A percentile compares a stretch with the other conserved stretches of the same genome.
Conservation (phyloP, 2,329 filamentous ascomycete species). For the Penicillium expansum region DNA sequence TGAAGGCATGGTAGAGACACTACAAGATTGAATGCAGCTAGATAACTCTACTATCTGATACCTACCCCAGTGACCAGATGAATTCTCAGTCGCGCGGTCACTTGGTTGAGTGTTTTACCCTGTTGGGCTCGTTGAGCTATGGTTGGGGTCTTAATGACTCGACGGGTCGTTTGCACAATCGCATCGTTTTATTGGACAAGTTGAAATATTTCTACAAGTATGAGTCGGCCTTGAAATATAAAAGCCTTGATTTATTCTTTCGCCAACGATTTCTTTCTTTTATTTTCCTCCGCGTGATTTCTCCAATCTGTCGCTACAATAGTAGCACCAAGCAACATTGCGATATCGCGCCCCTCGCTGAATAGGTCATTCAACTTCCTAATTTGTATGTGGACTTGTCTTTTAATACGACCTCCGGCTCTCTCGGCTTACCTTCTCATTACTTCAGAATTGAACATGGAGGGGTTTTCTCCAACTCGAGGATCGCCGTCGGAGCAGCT, state of each 20-base stretch:
- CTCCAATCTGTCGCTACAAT: neutral
- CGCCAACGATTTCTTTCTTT: neutral
- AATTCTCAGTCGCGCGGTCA: neutral
- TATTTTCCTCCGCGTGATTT: neutral
- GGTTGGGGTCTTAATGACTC: neutral
- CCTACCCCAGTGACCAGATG: neutral
- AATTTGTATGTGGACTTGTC: neutral
- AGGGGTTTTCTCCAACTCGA: neutral
- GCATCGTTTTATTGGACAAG: neutral
- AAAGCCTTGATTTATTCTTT: neutral
- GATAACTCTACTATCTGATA: neutral
- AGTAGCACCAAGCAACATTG: neutral
- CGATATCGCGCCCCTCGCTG: neutral
- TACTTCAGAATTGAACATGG: neutral
- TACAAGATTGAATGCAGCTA: neutral
- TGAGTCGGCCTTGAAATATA: neutral
- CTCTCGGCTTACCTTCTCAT: neutral
- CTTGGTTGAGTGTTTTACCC: no score
- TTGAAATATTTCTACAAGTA: neutral
- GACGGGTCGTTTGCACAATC: neutral
- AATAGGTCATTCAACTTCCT: neutral
- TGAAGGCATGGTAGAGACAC: neutral
- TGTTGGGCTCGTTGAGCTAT: no score
- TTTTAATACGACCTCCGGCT: no score
- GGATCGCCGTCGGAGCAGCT: constrained; percentile 1